Evolutionary conservation across 2,329 filamentous ascomycete species (phyloP).

Genomic region (Akanthomyces muscarius): DNA sequence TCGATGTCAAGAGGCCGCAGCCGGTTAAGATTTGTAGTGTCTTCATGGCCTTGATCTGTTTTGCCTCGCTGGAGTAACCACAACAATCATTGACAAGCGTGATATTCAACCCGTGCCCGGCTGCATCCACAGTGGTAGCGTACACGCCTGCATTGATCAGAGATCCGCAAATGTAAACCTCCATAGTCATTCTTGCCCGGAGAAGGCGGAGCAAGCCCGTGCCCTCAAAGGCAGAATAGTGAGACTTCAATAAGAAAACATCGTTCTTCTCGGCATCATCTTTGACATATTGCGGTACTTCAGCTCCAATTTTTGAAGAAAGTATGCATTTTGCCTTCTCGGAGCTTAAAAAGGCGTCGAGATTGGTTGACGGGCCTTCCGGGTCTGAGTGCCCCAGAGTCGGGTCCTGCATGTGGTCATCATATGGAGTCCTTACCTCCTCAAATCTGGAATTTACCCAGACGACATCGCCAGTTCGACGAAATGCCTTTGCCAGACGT

Average conservation of each 20-base stretch:
- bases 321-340: constrained; percentile 8
- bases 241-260: constrained; percentile 59
- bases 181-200: constrained; percentile 80
- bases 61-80: constrained; percentile 66
- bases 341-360: constrained; percentile 45
- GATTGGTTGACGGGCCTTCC: constrained; percentile 20
- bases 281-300: constrained; percentile 41
- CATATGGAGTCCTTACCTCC: constrained; percentile 24
- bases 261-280: constrained; percentile 41
- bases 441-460: constrained; percentile 80
- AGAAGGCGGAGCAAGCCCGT: constrained; percentile 71
- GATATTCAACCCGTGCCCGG: constrained; percentile 80
- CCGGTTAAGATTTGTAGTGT: constrained; percentile 72
- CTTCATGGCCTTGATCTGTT: constrained; percentile 67
- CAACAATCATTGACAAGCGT: constrained; percentile 86
- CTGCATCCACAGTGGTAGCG: constrained; percentile 87
- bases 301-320: constrained; percentile 33
- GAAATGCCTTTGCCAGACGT: constrained; percentile 67
- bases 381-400: neutral
- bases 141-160: constrained; percentile 85
- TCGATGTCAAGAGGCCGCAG: constrained; percentile 59
- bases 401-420: neutral
- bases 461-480: constrained; percentile 66
- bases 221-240: constrained; percentile 83
- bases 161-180: constrained; percentile 84